A percentile compares a stretch with the other conserved stretches of the same genome.
phyloP scores from a whole-genome alignment of 2,329 filamentous ascomycete genomes.

The Hysterium pulicare region DNA sequence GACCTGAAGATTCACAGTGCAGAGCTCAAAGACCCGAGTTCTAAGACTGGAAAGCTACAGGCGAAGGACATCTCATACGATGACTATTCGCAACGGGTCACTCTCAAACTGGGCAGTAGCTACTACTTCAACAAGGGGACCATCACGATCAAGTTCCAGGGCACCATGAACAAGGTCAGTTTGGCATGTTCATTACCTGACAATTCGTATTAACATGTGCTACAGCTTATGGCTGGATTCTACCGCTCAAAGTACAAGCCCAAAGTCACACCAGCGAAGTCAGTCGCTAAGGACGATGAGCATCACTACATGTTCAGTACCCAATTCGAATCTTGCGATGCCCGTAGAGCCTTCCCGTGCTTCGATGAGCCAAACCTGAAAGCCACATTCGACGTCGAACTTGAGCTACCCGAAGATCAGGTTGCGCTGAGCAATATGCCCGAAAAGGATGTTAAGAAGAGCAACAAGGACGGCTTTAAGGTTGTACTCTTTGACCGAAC shows the following conservation, averaged over 20 bases:
- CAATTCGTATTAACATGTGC: conserved; percentile 1
- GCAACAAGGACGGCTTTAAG: conserved; percentile 67
- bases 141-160: conserved; percentile 71
- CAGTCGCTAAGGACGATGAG: conserved; percentile 70
- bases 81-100: conserved; percentile 77
- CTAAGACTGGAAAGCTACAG: conserved; percentile 57
- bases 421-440: conserved; percentile 95
- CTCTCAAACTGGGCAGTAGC: conserved; percentile 70
- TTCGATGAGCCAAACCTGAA: conserved; percentile 98
- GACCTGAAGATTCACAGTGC: conserved; percentile 73
- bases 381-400: conserved; percentile 88
- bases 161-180: conserved; percentile 73
- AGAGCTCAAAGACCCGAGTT: conserved; percentile 58
- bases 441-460: conserved; percentile 70
- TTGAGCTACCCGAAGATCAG: conserved; percentile 86
- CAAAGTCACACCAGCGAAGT: conserved; percentile 64
- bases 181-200: background rate
- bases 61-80: conserved; percentile 74
- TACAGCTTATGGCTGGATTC: conserved; percentile 74
- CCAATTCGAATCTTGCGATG: conserved; percentile 96
- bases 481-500: conserved; percentile 87
- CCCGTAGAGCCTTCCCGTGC: conserved; percentile 90
- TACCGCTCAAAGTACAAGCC: conserved; percentile 94
- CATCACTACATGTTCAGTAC: conserved; percentile 77
- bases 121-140: conserved; percentile 65